A percentile compares a stretch with the other conserved stretches of the same genome.
phyloP scores from a whole-genome alignment of 768 basidiomycete genomes.

The Pleurotus djamor region DNA sequence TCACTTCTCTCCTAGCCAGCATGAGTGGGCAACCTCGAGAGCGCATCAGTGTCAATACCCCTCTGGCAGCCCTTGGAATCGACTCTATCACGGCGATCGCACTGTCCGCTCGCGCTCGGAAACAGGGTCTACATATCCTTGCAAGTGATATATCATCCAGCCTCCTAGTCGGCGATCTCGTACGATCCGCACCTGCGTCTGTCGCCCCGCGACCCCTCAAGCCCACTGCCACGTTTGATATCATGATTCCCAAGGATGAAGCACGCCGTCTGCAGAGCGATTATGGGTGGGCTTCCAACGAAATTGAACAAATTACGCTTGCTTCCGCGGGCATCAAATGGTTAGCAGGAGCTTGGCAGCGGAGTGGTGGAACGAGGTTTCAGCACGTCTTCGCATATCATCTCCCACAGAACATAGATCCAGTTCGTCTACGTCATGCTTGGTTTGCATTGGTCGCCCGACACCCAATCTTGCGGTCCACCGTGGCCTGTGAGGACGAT shows the following conservation, averaged over 20 bases:
- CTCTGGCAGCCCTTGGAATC: slow-evolving; percentile 38
- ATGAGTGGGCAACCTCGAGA: slow-evolving; percentile 24
- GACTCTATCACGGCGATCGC: slow-evolving; percentile 52
- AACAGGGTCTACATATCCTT: slow-evolving; percentile 27
- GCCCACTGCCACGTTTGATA: neutral
- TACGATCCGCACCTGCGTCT: slow-evolving; percentile 15
- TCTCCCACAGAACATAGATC: slow-evolving; percentile 26
- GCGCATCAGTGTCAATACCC: slow-evolving; percentile 27
- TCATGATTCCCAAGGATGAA: slow-evolving; percentile 13
- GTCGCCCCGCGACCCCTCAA: neutral
- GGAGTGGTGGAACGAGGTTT: slow-evolving; percentile 34
- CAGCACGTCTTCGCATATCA: slow-evolving; percentile 42
- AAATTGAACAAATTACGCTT: slow-evolving; percentile 20
- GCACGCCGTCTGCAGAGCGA: slow-evolving; percentile 15
- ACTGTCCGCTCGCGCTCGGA: slow-evolving; percentile 34
- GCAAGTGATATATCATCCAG: slow-evolving; percentile 41
- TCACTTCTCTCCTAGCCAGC: slow-evolving; percentile 13
- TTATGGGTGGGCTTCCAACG: slow-evolving; percentile 12
- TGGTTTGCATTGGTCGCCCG: slow-evolving; percentile 33
- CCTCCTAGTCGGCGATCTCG: slow-evolving; percentile 26
- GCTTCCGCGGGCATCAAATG: slow-evolving; percentile 31
- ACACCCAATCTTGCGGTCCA: slow-evolving; percentile 40
- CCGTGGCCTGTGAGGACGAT: slow-evolving; percentile 30
- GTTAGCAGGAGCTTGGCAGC: slow-evolving; percentile 41
- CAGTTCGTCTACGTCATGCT: slow-evolving; percentile 22